Evolutionary conservation across 176 grass and related monocot genomes (phyloP), one percentile per base, ranked within the genome.

Genomic region (Ampelocalamus luodianensis): DNA sequence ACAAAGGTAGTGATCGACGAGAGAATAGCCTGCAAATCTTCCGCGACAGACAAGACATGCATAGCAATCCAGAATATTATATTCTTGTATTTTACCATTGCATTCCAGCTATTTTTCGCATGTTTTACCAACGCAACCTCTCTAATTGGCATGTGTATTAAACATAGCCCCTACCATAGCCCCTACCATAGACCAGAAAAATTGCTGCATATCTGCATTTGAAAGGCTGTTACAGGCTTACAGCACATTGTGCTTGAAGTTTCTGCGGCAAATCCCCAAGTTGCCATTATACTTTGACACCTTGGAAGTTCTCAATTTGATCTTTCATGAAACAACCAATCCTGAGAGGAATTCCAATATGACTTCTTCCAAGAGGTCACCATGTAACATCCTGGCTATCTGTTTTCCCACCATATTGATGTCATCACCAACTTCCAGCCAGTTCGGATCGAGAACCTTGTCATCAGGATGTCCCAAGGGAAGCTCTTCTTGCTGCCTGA

Each of bases 281-380:
- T 27, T 66, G 27, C 4, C 60, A 12, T 16, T 80, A 76, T 72
- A 79, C 22, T 85, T 59, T 37, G 40, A 48, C 32, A 20, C 36
- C 27, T 14, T 77, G 36, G 51, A 60, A 45, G 7, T 68, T 58
- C 22, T 82, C 20, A 56, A 27, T 26, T 70, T 49, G 51, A 20
- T 68, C 63, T 34, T 34, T 40, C 42, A 54, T 65, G 55, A 84
- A 74, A 27, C 56, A 22, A 40, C 22, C 10, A 27, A 79, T 26
- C 48, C 81, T 72, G 50, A 44, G 6, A 86, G 64, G 29, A 92
- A 83, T 70, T 88, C 93, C 18, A 74, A 59, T 83, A 94, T 65
- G 65, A 87, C 76, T 87, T 95, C 93, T 69, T 86, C 93, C 76
- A 95, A 80, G 68, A 92, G 88, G 32, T 92, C 90, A 20, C 38